Evolutionary conservation across 2,329 filamentous ascomycete genomes (phyloP).

Genomic region (Exophiala alcalophila): DNA sequence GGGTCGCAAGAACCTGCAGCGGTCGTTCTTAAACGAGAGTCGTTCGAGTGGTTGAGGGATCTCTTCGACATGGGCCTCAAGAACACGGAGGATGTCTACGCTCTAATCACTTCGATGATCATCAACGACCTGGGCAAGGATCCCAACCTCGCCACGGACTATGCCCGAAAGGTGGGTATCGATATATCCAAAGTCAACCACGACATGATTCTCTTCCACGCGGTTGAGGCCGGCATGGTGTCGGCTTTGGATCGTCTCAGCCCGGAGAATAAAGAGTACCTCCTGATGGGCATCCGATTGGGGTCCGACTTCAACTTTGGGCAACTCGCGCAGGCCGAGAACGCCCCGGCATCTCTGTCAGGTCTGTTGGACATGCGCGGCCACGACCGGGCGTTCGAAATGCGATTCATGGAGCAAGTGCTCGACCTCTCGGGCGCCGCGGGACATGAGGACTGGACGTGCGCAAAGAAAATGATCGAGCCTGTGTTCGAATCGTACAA

Average conservation of each 20-base stretch:
- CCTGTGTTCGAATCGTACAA: conserved; percentile 34
- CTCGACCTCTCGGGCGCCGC: conserved; percentile 40
- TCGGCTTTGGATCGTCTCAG: conserved; percentile 31
- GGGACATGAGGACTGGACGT: conserved; percentile 30
- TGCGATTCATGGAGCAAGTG: conserved; percentile 39
- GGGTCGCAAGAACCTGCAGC: conserved; percentile 27
- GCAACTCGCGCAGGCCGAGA: conserved; percentile 41
- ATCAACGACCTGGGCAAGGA: conserved; percentile 43
- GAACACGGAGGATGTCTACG: conserved; percentile 30
- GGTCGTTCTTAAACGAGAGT: conserved; percentile 30
- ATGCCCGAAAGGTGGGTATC: conserved; percentile 7
- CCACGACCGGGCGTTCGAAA: conserved; percentile 33
- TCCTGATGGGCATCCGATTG: conserved; percentile 36
- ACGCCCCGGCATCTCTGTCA: conserved; percentile 33
- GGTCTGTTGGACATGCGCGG: conserved; percentile 31
- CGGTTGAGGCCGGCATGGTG: conserved; percentile 31
- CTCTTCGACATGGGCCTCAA: conserved; percentile 26
- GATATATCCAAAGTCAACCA: conserved; percentile 32
- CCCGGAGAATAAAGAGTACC: conserved; percentile 18
- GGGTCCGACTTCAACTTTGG: conserved; percentile 39
- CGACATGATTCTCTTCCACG: conserved; percentile 36
- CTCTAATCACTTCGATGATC: conserved; percentile 36
- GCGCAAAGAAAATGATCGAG: conserved; percentile 34
- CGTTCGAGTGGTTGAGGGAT: conserved; percentile 32
- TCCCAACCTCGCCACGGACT: conserved; percentile 31